Conservation (phyloP, 2,329 filamentous ascomycete species). For the Zymoseptoria passerinii region DNA sequence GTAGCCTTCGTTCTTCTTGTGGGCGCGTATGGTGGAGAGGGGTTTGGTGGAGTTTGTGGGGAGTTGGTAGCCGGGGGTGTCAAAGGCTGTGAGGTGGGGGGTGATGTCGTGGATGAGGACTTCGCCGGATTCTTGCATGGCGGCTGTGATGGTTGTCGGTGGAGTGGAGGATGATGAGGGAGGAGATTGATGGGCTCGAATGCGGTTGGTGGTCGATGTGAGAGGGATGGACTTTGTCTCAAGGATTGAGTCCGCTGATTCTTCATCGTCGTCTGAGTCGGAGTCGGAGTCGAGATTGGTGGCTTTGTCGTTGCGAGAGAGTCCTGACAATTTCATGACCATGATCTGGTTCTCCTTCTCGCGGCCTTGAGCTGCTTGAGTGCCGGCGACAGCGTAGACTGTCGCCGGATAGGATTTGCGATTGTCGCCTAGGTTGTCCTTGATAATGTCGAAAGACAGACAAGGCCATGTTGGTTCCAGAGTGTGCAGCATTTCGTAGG, state of each 20-base stretch:
- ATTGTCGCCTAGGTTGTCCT: constrained; percentile 76
- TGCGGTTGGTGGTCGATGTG: constrained; percentile 82
- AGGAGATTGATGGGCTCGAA: constrained; percentile 75
- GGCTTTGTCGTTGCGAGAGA: constrained; percentile 75
- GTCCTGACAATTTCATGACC: constrained; percentile 90
- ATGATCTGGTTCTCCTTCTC: constrained; percentile 86
- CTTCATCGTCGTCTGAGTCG: constrained; percentile 67
- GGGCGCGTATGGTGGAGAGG: constrained; percentile 75
- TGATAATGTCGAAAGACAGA: constrained; percentile 87
- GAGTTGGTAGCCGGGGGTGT: constrained; percentile 74
- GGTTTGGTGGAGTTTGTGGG: constrained; percentile 81
- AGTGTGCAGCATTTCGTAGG: constrained; percentile 95
- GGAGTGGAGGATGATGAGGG: constrained; percentile 56
- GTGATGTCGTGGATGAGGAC: constrained; percentile 93
- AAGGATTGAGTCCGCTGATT: constrained; percentile 74
- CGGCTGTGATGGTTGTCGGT: constrained; percentile 76
- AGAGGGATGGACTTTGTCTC: constrained; percentile 86
- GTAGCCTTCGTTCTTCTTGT: constrained; percentile 82
- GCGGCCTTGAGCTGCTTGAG: constrained; percentile 70
- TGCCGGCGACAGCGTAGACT: constrained; percentile 89
- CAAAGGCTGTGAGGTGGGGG: constrained; percentile 79
- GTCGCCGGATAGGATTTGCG: constrained; percentile 91
- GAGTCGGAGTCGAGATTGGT: constrained; percentile 60
- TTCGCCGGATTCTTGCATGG: constrained; percentile 83
- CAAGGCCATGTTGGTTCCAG: constrained; percentile 95